Evolutionary conservation across 139 green algal species (phyloP).

Genomic region (Chlamydomonas asymmetrica): DNA sequence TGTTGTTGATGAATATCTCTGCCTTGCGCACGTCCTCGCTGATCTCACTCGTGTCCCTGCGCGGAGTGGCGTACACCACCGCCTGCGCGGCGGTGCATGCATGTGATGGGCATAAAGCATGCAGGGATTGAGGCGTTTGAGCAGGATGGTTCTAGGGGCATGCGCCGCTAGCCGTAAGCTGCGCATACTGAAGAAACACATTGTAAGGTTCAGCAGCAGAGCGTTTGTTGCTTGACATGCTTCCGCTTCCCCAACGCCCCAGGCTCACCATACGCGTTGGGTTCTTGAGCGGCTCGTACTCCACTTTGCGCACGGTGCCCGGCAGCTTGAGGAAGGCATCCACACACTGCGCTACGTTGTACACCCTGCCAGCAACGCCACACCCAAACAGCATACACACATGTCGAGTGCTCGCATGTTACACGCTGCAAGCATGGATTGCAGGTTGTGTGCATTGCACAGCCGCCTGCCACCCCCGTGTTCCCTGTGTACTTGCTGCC

Average conservation of each 20-base stretch:
- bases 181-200: not conserved
- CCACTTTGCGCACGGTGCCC: constrained; percentile 16
- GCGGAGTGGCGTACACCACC: constrained; percentile 34
- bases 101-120: not conserved
- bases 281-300: constrained; percentile 34
- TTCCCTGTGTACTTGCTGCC: no score
- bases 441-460: no score
- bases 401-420: no score
- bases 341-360: constrained; percentile 22
- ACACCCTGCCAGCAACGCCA: constrained; percentile 14
- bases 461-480: no score
- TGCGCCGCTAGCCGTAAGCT: not conserved
- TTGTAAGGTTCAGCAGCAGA: not conserved
- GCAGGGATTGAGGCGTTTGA: not conserved
- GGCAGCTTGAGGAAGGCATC: constrained; percentile 22
- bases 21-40: constrained; percentile 40
- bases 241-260: no score
- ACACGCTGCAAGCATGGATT: no score
- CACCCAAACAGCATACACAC: no score
- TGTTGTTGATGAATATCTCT: constrained; percentile 49
- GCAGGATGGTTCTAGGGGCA: not conserved
- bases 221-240: no score
- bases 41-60: constrained; percentile 8
- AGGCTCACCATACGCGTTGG: constrained; percentile 28
- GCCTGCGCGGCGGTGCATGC: constrained; percentile 4